Evolutionary conservation across 2,329 filamentous ascomycete species (phyloP).

Genomic region (Aspergillus texensis): DNA sequence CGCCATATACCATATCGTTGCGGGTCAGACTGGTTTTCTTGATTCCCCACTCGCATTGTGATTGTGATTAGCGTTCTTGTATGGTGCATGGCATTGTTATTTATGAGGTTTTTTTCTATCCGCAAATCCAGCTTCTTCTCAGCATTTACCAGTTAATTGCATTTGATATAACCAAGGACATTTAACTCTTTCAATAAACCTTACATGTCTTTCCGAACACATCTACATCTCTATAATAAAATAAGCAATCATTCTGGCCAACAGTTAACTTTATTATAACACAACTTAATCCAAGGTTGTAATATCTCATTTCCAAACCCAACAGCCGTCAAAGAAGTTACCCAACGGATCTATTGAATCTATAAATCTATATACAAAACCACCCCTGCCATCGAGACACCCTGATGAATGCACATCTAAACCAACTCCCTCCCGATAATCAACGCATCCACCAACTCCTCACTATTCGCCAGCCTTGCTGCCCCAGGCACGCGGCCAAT

Average conservation of each 20-base stretch:
- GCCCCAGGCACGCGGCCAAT: conserved; percentile 42
- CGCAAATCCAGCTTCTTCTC: background rate
- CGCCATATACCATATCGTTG: conserved; percentile 20
- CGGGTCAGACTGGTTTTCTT: conserved; percentile 19
- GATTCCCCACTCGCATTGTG: conserved; percentile 26
- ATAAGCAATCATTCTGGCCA: too few species aligned
- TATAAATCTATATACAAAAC: conserved; percentile 1
- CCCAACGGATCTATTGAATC: background rate
- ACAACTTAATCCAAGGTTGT: background rate
- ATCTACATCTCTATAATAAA: too few species aligned
- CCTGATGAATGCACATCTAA: background rate
- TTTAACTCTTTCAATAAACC: background rate
- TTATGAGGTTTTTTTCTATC: background rate
- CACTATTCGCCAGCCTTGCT: conserved; percentile 39
- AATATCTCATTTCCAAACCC: too few species aligned
- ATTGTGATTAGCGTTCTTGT: conserved; percentile 13
- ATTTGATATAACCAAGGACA: background rate
- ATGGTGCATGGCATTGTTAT: background rate
- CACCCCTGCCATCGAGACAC: too few species aligned
- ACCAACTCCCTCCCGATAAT: conserved; percentile 40
- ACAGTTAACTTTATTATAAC: background rate
- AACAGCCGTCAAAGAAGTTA: background rate
- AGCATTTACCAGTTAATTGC: background rate
- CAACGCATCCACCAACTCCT: conserved; percentile 42
- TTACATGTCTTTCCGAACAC: background rate